Percentiles rank a stretch among this genome's conserved stretches.
These are phyloP conservation scores for Globisporangium spinosum DNA, from an alignment of 352 stramenopile genomes.

Conservation along the genomic window DNA sequence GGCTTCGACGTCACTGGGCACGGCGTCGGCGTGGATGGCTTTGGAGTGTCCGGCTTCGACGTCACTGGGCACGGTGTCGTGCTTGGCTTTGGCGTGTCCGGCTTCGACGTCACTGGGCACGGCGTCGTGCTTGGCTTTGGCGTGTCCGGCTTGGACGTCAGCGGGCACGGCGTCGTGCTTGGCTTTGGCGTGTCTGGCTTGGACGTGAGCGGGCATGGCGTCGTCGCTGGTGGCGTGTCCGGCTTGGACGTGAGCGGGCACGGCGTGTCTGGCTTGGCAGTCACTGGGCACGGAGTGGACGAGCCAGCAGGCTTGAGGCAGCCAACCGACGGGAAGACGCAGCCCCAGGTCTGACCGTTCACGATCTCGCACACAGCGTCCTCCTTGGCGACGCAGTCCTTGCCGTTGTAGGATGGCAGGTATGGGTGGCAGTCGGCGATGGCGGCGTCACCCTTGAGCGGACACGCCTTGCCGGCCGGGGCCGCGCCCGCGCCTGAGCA, in stretches of 20 bases:
- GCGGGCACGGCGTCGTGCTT: too few species aligned
- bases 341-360: constrained; percentile 26
- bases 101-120: too few species aligned
- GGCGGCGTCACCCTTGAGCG: constrained; percentile 33
- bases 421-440: constrained; percentile 32
- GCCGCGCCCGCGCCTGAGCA: constrained; percentile 36
- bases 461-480: constrained; percentile 34
- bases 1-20: too few species aligned
- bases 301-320: constrained; percentile 26
- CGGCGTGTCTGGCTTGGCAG: constrained; percentile 16
- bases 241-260: constrained; percentile 16
- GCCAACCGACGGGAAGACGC: constrained; percentile 24
- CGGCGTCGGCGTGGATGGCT: too few species aligned
- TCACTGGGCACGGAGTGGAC: constrained; percentile 12
- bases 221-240: constrained; percentile 1
- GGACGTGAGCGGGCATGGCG: constrained; percentile 15
- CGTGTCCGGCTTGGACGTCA: too few species aligned
- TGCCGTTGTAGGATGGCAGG: constrained; percentile 32
- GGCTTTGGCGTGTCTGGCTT: constrained; percentile 13
- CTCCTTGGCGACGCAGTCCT: constrained; percentile 28
- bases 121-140: too few species aligned
- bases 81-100: too few species aligned
- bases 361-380: constrained; percentile 28
- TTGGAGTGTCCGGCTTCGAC: too few species aligned
- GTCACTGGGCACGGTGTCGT: too few species aligned